A percentile compares a stretch with the other conserved stretches of the same genome.
phyloP scores from a whole-genome alignment of 2,329 filamentous ascomycete species.

The Penicillium brevicompactum region DNA sequence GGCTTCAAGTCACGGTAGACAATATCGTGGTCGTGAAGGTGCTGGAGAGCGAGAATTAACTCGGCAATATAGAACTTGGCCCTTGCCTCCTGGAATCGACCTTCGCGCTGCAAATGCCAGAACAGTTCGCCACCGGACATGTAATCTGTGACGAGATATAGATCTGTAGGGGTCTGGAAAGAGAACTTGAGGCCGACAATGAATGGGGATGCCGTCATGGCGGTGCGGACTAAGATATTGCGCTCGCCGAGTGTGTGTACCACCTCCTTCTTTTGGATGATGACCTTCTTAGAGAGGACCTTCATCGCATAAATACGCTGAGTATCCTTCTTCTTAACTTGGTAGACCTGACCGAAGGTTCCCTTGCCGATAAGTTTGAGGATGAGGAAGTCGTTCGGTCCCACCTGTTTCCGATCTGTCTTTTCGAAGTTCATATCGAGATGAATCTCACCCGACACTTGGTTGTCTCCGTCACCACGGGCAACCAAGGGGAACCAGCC shows the following conservation, averaged over 20 bases:
- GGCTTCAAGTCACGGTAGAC: constrained; percentile 97
- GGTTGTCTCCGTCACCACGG: constrained; percentile 75
- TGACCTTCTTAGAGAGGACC: constrained; percentile 98
- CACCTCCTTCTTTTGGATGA: constrained; percentile 99
- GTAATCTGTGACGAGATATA: constrained; percentile 98
- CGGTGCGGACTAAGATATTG: constrained; percentile 95
- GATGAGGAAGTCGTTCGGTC: constrained; percentile 94
- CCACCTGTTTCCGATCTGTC: constrained; percentile 86
- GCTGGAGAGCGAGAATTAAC: constrained; percentile 90
- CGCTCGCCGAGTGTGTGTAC: constrained; percentile 95
- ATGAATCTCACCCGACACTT: constrained; percentile 82
- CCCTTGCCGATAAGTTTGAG: constrained; percentile 96
- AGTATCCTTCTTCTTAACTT: constrained; percentile 96
- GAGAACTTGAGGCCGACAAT: constrained; percentile 98
- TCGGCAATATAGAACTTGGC: constrained; percentile 99
- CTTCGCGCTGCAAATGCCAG: constrained; percentile 97
- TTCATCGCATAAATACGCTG: constrained; percentile 99
- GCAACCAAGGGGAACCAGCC: constrained; percentile 85
- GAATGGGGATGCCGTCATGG: constrained; percentile 93
- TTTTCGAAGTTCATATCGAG: constrained; percentile 84
- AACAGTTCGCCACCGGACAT: constrained; percentile 99
- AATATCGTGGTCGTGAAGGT: constrained; percentile 94
- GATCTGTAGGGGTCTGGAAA: constrained; percentile 94
- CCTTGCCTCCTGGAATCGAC: constrained; percentile 88
- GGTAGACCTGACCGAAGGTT: constrained; percentile 97